phyloP scores from a whole-genome alignment of 208 protist species.

The Phytomonas sp. region DNA sequence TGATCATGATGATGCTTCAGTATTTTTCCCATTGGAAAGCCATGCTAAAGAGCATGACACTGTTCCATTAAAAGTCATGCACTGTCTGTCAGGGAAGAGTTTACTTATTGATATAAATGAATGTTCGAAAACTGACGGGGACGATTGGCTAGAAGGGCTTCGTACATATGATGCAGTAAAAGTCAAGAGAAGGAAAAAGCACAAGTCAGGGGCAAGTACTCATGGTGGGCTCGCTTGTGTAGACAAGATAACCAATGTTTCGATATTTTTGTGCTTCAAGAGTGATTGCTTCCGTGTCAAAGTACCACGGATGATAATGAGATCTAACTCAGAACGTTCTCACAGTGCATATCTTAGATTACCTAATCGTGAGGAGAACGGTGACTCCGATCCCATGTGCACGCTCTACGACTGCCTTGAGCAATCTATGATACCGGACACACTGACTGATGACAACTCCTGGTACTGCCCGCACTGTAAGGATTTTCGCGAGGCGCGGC shows the following conservation, averaged over 20 bases:
- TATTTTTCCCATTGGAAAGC: background rate
- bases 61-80: background rate
- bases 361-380: background rate
- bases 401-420: slow-evolving; percentile 33
- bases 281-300: background rate
- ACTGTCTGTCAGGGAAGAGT: background rate
- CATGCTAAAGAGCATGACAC: background rate
- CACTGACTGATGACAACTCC: slow-evolving; percentile 46
- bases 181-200: background rate
- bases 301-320: background rate
- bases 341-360: background rate
- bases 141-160: background rate
- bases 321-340: background rate
- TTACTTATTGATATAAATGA: background rate
- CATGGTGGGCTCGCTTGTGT: background rate
- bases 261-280: background rate
- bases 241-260: background rate
- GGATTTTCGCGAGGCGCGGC: slow-evolving; percentile 34
- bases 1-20: background rate
- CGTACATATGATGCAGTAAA: background rate
- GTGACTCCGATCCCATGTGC: slow-evolving; percentile 18
- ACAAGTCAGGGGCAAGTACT: background rate
- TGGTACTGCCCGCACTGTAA: slow-evolving; percentile 72
- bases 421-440: slow-evolving; percentile 39
- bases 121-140: background rate